phyloP scores from a whole-genome alignment of 1,284 basidiomycete genomes.

The Trametes polyzona region DNA sequence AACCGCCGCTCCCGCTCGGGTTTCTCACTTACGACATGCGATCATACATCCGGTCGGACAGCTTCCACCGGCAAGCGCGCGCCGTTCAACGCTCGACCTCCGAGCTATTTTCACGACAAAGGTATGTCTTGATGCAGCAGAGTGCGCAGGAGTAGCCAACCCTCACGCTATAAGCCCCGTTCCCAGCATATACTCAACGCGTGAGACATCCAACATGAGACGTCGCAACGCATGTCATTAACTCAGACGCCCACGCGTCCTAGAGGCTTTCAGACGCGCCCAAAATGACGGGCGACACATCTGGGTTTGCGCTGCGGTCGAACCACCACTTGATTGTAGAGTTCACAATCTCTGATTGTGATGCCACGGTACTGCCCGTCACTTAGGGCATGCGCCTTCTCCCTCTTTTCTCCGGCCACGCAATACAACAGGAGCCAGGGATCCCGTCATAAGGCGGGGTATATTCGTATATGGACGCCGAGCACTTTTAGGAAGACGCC shows the following conservation, averaged over 20 bases:
- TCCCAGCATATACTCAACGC: neutral
- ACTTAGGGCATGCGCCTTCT: too few relatives aligned
- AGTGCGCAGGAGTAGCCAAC: neutral
- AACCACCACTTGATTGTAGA: too few relatives aligned
- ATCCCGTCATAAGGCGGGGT: too few relatives aligned
- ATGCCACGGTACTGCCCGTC: too few relatives aligned
- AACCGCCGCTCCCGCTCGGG: neutral
- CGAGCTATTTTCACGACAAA: slow-evolving; percentile 9
- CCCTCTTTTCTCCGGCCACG: too few relatives aligned
- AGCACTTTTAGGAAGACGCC: neutral
- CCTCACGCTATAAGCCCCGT: neutral
- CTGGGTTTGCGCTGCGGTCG: too few relatives aligned
- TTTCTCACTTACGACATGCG: neutral
- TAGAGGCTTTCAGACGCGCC: too few relatives aligned
- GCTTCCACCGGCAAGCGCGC: neutral
- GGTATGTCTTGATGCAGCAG: neutral
- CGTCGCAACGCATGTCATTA: neutral
- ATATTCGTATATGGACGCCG: too few relatives aligned
- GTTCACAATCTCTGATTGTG: too few relatives aligned
- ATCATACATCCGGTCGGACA: neutral
- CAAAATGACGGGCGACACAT: too few relatives aligned
- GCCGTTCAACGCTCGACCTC: neutral
- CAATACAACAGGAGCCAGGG: too few relatives aligned
- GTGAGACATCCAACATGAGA: neutral
- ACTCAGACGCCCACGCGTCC: neutral